Conservation (phyloP, 257 asterid genomes). For the Haberlea rhodopensis region DNA sequence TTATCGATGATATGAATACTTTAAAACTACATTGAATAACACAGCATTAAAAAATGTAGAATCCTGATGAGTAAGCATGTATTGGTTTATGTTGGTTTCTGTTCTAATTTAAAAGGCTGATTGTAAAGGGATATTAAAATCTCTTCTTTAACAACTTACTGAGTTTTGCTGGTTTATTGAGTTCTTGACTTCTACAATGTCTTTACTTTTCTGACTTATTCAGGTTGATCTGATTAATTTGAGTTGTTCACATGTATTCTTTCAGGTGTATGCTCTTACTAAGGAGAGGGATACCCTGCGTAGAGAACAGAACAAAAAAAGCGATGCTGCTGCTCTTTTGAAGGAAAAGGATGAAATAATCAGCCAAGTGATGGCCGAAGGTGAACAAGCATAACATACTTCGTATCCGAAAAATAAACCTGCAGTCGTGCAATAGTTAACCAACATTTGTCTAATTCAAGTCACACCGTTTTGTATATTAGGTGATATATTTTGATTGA, state of each 20-base stretch:
- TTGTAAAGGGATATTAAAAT: not conserved
- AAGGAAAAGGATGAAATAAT: conserved; percentile 96
- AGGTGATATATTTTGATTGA: conserved; percentile 1
- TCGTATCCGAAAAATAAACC: not conserved
- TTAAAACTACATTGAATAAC: not conserved
- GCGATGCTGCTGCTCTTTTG: conserved; percentile 92
- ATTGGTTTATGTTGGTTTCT: not conserved
- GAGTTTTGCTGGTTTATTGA: conserved; percentile 8
- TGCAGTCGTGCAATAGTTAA: not conserved
- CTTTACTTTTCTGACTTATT: conserved; percentile 12
- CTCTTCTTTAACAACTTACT: not conserved
- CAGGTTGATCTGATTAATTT: conserved; percentile 7
- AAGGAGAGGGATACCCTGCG: conserved; percentile 89
- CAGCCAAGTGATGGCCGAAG: conserved; percentile 97
- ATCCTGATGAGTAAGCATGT: not conserved
- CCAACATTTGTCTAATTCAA: conserved; percentile 4
- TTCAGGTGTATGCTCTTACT: conserved; percentile 87
- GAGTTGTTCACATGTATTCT: conserved; percentile 23
- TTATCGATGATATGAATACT: not conserved
- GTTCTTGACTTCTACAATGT: conserved; percentile 2
- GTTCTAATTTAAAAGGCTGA: not conserved
- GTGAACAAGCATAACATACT: conserved; percentile 32
- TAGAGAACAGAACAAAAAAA: conserved; percentile 80
- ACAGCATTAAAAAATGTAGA: not conserved
- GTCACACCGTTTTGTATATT: conserved; percentile 7